Base-by-base conservation (phyloP, 371 early-diverging fungal species). In the Coemansia sp. region DNA sequence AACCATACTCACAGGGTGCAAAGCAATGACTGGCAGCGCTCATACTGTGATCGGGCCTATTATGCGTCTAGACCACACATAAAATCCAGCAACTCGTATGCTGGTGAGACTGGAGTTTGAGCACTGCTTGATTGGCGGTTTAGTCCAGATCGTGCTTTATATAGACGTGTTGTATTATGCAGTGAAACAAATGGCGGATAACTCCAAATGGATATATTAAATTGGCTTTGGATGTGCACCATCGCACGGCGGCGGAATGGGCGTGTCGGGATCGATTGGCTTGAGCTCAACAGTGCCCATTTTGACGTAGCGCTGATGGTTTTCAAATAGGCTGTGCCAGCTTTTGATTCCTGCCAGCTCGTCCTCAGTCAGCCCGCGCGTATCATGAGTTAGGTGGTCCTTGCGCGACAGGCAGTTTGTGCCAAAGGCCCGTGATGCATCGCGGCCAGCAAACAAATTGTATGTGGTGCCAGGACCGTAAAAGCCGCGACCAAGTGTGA, bases 371-470 rank as follows among this genome's bases (percentile, higher is more conserved):
- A 98, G 81, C 1, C 95, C 97, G 22, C 97, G 87, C 16, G 92
- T 77, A 79, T 98, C 98, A 67, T 95, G 94, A 2, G 97, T 95
- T 37, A 95, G 81, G 71, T 97, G 94, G 18, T 90, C 90, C 64
- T 93, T 65, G 71, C 93, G 59, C 37, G 64, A 61, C 42, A 81
- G 92, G 78, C 98, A 98, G 34, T 96, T 95, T 1, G 98, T 97
- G 18, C 92, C 91, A 77, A 90, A 98, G 2, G 97, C 96, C 48
- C 97, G 83, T 4, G 94, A 89, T 4, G 95, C 94, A 77, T 96
- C 98, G 65, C 86, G 84, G 2, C 97, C 98, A 13, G 96, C 90
- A 83, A 98, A 98, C 65, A 93, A 86, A 45, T 85, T 70, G 78
- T 98, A 98, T 18, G 92, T 87, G 29, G 86, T 87, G 8, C 93